Percentiles rank a stretch among this genome's conserved stretches.
phyloP scores from a whole-genome alignment of 73 alveolate genomes.

The Symbiodinium natans region DNA sequence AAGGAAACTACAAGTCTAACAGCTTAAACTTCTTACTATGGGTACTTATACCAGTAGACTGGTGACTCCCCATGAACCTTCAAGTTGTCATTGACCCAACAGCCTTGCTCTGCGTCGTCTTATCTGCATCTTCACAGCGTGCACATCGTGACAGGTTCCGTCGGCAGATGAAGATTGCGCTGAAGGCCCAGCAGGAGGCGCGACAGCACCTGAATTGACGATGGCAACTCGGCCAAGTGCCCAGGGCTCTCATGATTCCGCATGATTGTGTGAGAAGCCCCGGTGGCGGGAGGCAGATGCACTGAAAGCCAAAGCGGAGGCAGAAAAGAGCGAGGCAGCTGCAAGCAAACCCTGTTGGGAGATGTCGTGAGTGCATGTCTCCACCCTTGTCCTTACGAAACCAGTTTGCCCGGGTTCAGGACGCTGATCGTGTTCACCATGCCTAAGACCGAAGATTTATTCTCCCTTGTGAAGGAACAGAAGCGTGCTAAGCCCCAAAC shows the following conservation, averaged over 20 bases:
- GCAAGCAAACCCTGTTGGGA: not conserved
- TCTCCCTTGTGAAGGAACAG: not conserved
- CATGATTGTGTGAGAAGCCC: not conserved
- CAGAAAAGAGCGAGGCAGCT: constrained; percentile 66
- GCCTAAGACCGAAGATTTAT: too few species aligned
- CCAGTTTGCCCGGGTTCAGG: too few species aligned
- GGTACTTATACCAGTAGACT: too few species aligned
- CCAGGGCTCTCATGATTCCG: not conserved
- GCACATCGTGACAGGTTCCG: constrained; percentile 27
- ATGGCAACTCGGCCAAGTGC: not conserved
- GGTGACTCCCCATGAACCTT: too few species aligned
- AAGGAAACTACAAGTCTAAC: too few species aligned
- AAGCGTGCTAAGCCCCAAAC: too few species aligned
- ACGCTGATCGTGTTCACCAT: too few species aligned
- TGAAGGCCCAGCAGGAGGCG: constrained; percentile 93
- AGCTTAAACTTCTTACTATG: too few species aligned
- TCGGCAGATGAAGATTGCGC: constrained; percentile 75
- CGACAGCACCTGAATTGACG: not conserved
- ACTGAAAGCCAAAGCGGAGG: constrained; percentile 72
- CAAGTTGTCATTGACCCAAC: too few species aligned
- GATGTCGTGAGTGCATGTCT: not conserved
- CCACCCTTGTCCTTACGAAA: too few species aligned
- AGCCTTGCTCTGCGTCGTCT: not conserved
- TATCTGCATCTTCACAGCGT: not conserved
- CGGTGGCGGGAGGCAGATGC: constrained; percentile 39